These are phyloP conservation scores for Cylindrotheca fusiformis DNA, from an alignment of 108 stramenopile genomes.

Conservation along the genomic window DNA sequence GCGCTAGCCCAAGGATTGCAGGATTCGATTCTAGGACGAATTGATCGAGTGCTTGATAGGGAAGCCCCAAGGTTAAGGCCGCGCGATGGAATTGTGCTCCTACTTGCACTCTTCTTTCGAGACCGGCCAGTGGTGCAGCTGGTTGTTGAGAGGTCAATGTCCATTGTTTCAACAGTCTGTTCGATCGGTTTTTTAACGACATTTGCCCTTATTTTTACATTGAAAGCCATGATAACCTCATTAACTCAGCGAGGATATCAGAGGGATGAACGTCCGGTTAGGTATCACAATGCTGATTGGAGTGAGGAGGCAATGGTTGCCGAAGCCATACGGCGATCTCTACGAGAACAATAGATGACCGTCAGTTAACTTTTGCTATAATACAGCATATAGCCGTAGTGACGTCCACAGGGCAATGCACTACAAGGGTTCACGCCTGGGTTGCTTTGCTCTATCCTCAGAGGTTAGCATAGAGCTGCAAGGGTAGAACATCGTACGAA, in stretches of 20 bases:
- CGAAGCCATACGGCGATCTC: constrained; percentile 9
- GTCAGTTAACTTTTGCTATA: too few relatives aligned
- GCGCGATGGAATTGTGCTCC: neutral
- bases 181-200: neutral
- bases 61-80: neutral
- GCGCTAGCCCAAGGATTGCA: neutral
- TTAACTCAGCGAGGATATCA: neutral
- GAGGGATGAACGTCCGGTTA: neutral
- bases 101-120: neutral
- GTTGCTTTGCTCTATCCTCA: too few relatives aligned
- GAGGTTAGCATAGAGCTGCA: too few relatives aligned
- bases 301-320: constrained; percentile 4
- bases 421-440: too few relatives aligned
- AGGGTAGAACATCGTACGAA: neutral
- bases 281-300: neutral
- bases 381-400: too few relatives aligned
- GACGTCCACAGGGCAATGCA: too few relatives aligned
- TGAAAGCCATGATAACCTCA: neutral
- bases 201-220: neutral
- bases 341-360: constrained; percentile 6
- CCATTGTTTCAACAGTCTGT: neutral
- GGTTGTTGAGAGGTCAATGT: neutral
- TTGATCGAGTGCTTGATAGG: constrained; percentile 8
- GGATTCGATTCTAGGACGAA: constrained; percentile 7
- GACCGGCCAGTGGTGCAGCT: neutral